phyloP scores from a whole-genome alignment of 2,329 filamentous ascomycete genomes.

The Claviceps africana region DNA sequence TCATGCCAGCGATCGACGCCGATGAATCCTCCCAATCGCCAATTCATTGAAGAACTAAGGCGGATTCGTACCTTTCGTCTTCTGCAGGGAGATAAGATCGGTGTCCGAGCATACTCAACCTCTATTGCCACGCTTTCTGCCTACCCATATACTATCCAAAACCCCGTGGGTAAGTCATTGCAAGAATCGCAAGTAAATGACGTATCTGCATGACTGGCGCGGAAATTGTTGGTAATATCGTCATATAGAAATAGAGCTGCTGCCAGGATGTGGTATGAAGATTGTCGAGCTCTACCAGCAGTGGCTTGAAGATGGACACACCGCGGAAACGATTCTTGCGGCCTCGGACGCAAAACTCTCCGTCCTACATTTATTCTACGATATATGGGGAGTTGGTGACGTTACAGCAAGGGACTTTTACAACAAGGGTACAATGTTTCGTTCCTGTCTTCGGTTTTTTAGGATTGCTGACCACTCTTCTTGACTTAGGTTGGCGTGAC shows the following conservation, averaged over 20 bases:
- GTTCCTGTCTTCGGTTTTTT: neutral
- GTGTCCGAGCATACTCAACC: constrained; percentile 74
- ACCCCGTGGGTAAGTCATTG: constrained; percentile 24
- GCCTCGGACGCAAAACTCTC: constrained; percentile 49
- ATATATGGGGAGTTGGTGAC: constrained; percentile 86
- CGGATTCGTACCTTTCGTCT: constrained; percentile 59
- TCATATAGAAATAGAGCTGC: constrained; percentile 30
- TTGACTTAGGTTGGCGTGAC: constrained; percentile 53
- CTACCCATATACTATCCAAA: constrained; percentile 47
- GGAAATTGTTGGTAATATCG: neutral
- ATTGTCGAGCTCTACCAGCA: constrained; percentile 66
- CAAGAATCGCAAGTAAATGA: neutral
- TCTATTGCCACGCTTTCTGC: constrained; percentile 72
- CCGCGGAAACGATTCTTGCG: constrained; percentile 51
- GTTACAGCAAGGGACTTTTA: constrained; percentile 73
- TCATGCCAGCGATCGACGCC: constrained; percentile 71
- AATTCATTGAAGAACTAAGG: constrained; percentile 60
- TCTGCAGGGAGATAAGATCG: constrained; percentile 62
- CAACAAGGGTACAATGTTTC: constrained; percentile 32
- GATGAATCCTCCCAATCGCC: constrained; percentile 53
- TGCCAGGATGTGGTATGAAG: constrained; percentile 74
- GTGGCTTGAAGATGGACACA: constrained; percentile 45
- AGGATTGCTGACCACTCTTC: neutral
- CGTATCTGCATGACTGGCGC: no score
- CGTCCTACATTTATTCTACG: constrained; percentile 56